Base-by-base conservation (phyloP, 495 filamentous ascomycete species). In the Neurospora sp. region DNA sequence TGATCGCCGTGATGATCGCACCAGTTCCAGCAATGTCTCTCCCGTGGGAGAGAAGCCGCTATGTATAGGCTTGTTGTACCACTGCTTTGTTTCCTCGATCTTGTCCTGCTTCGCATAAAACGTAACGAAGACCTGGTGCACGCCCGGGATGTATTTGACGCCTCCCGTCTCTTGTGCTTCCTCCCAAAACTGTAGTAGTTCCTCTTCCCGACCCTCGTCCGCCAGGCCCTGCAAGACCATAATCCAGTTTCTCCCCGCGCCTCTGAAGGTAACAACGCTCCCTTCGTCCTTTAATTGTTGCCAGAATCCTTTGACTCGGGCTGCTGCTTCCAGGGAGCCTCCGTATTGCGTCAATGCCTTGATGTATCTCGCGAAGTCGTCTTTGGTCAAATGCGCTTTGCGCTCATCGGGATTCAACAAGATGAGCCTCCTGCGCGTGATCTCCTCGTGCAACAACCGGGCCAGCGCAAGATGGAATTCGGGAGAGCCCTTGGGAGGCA, bases 171-270 rank as follows among this genome's bases (percentile, higher is more conserved):
- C 31, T 20, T 60, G 35, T 20, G 73, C 40, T 18, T 70, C 73
- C 69, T 78, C 76, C 60, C 83, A 79, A 66, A 81, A 77, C 69
- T 78, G 72, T 4, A 88, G 70, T 14, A 93, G 79, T 72, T 88
- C 85, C 77, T 86, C 72, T 75, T 89, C 83, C 72, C 90, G 87
- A 11, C 87, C 87, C 74, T 93, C 89, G 73, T 83, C 82, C 16
- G 89, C 89, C 75, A 95, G 91, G 2, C 93, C 93, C 39, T 83
- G 82, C 41, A 96, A 76, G 6, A 94, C 83, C 14, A 80, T 77
- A 4, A 85, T 81, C 89, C 91, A 94, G n/a, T 87, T 82, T 10
- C 82, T 80, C 31, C 79, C 79, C 20, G 76, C 80, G 14, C 75
- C 72, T 23, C 78, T 77, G 39, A 79, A 78, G 49, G 83, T 74